phyloP scores from a whole-genome alignment of 169 alveolate species.

The Eimeria maxima region DNA sequence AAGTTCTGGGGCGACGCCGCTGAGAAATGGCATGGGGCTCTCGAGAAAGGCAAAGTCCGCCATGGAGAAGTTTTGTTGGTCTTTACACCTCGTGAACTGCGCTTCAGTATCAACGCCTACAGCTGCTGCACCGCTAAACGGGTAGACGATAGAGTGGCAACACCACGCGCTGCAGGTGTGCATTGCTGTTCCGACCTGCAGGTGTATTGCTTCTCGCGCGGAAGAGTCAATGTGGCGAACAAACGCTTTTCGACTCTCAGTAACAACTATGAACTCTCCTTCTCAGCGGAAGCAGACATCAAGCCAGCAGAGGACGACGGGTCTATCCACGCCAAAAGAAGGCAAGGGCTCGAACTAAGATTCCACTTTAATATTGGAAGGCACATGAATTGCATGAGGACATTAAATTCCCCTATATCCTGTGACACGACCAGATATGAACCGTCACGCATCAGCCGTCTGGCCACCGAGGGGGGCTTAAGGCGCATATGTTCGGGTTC shows the following conservation, averaged over 20 bases:
- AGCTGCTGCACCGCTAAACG: not conserved
- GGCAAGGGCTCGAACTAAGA: not conserved
- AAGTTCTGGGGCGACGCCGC: constrained; percentile 84
- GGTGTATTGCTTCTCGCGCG: constrained; percentile 75
- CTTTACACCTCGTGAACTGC: not conserved
- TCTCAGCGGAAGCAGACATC: constrained; percentile 74
- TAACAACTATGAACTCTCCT: constrained; percentile 73
- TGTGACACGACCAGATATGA: not conserved
- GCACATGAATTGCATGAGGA: not conserved
- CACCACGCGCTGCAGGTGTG: not conserved
- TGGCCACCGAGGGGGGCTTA: not conserved
- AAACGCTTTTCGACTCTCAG: constrained; percentile 75
- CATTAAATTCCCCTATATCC: not conserved
- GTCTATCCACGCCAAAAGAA: constrained; percentile 49
- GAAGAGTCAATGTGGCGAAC: constrained; percentile 82
- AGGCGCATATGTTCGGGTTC: not conserved
- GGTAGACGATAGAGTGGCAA: not conserved
- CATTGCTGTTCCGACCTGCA: constrained; percentile 13
- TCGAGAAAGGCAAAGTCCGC: constrained; percentile 78
- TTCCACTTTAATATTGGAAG: not conserved
- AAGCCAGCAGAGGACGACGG: constrained; percentile 76
- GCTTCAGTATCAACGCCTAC: not conserved
- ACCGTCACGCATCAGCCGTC: not conserved
- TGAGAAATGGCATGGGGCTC: constrained; percentile 74
- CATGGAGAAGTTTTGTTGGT: not conserved